These are phyloP conservation scores for Byssochlamys sp. DNA, from an alignment of 2,329 filamentous ascomycete species.

Conservation along the genomic window DNA sequence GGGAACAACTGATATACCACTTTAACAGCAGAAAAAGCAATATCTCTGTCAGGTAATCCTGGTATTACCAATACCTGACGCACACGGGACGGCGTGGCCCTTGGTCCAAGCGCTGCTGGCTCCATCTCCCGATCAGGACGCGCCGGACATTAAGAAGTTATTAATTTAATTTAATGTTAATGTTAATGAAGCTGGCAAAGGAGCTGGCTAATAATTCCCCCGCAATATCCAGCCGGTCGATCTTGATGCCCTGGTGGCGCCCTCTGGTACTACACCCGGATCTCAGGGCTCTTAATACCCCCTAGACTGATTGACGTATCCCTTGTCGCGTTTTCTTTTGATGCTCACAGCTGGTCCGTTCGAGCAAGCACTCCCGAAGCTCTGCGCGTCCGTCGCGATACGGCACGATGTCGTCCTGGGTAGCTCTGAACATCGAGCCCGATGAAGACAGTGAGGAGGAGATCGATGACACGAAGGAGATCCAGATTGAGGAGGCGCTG, in stretches of 20 bases:
- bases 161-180: too few relatives aligned
- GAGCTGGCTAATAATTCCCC: background rate
- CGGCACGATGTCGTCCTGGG: slow-evolving; percentile 52
- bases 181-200: background rate
- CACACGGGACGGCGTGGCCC: background rate
- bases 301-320: background rate
- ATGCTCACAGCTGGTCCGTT: slow-evolving; percentile 2
- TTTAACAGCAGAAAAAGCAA: background rate
- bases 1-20: background rate
- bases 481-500: slow-evolving; percentile 92
- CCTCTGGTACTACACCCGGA: background rate
- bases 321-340: background rate
- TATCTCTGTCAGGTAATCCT: background rate
- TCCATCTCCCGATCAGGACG: background rate
- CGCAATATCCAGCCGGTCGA: background rate
- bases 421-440: slow-evolving; percentile 84
- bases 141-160: background rate
- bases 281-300: background rate
- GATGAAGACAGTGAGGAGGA: slow-evolving; percentile 86
- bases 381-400: slow-evolving; percentile 8
- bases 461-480: slow-evolving; percentile 86
- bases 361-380: slow-evolving; percentile 3
- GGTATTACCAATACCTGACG: background rate
- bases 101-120: background rate
- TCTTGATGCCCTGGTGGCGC: background rate